Percentiles rank a stretch among this genome's conserved stretches.
Conservation (phyloP, 2,329 filamentous ascomycete genomes). For the Aspergillus quadricinctus region DNA sequence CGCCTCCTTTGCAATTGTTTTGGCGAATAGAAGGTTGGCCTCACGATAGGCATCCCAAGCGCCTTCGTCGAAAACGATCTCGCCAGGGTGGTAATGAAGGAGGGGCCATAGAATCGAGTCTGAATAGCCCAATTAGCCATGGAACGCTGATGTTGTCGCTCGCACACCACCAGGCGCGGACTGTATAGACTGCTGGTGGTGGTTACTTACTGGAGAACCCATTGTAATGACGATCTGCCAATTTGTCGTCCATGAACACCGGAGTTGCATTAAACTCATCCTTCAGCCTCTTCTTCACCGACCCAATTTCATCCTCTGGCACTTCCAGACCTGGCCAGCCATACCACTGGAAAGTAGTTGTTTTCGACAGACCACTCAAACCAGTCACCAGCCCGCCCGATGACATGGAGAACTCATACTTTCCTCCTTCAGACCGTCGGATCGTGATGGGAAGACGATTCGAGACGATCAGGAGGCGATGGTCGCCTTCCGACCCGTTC, state of each 20-base stretch:
- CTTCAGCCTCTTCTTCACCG: conserved; percentile 69
- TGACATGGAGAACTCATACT: conserved; percentile 88
- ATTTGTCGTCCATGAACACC: conserved; percentile 83
- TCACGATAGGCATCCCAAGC: conserved; percentile 91
- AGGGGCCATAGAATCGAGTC: conserved; percentile 98
- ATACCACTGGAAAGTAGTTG: conserved; percentile 91
- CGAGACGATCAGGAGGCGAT: conserved; percentile 71
- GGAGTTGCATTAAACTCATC: conserved; percentile 81
- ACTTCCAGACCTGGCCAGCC: conserved; percentile 91
- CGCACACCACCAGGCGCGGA: background rate
- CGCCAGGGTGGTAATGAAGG: conserved; percentile 97
- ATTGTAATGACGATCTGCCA: conserved; percentile 91
- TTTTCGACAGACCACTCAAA: conserved; percentile 80
- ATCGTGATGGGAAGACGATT: conserved; percentile 93
- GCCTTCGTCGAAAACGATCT: conserved; percentile 95
- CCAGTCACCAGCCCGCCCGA: conserved; percentile 90
- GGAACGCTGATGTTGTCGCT: background rate
- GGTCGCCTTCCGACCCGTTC: conserved; percentile 15
- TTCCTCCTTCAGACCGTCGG: conserved; percentile 80
- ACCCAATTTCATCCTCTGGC: conserved; percentile 69
- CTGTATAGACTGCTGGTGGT: background rate
- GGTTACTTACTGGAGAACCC: conserved; percentile 76
- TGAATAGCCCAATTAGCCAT: conserved; percentile 30
- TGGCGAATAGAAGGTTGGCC: conserved; percentile 87
- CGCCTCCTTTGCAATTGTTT: conserved; percentile 79